phyloP scores from a whole-genome alignment of 805 yeast species.

The Candida berthetii region DNA sequence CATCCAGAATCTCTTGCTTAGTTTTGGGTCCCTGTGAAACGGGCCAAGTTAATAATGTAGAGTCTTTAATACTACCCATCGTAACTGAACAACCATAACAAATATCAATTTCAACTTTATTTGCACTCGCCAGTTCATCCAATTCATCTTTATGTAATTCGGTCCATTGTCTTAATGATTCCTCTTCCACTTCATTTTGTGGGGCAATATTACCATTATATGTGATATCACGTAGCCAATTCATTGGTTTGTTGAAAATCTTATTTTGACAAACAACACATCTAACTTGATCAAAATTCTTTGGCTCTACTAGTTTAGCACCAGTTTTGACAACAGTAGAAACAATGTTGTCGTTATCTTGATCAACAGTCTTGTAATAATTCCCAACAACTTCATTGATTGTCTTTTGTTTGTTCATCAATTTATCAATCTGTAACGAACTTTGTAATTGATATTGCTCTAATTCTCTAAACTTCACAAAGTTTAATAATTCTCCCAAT shows the following conservation, averaged over 20 bases:
- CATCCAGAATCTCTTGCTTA: conserved; percentile 35
- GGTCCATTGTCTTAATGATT: conserved; percentile 27
- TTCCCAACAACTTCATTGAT: conserved; percentile 72
- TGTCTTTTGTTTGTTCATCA: conserved; percentile 65
- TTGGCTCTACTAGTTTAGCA: conserved; percentile 58
- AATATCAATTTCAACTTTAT: conserved; percentile 24
- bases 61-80: conserved; percentile 35
- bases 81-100: conserved; percentile 79
- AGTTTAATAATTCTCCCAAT: conserved; percentile 59
- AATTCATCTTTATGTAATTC: conserved; percentile 15
- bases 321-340: conserved; percentile 92
- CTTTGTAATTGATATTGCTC: conserved; percentile 12
- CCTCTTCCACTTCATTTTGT: conserved; percentile 33
- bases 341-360: conserved; percentile 80
- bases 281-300: conserved; percentile 11
- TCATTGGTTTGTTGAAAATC: conserved; percentile 50
- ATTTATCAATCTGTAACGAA: conserved; percentile 19
- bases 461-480: conserved; percentile 29
- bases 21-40: conserved; percentile 21
- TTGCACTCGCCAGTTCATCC: conserved; percentile 8
- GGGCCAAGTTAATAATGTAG: conserved; percentile 32
- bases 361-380: conserved; percentile 68
- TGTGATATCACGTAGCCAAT: conserved; percentile 68
- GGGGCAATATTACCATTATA: conserved; percentile 49
- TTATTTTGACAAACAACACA: conserved; percentile 56